These are phyloP conservation scores for Sarcodon aspratus DNA, from an alignment of 768 basidiomycete genomes.

Conservation along the genomic window DNA sequence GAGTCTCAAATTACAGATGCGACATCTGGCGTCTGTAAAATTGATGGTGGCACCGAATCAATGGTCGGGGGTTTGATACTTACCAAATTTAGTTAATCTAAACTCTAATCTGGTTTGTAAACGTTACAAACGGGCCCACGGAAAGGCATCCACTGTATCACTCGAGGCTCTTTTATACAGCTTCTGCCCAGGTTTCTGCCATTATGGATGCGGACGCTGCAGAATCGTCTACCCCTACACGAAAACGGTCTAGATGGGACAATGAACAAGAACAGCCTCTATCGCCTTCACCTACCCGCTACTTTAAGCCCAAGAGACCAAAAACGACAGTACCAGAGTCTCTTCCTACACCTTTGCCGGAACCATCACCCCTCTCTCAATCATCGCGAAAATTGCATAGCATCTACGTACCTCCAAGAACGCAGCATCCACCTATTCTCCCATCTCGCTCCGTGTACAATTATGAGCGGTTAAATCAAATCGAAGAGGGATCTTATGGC, in stretches of 20 bases:
- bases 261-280: conserved; percentile 30
- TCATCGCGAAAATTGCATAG: conserved; percentile 33
- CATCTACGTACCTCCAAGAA: conserved; percentile 64
- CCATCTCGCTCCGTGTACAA: conserved; percentile 90
- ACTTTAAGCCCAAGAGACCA: conserved; percentile 32
- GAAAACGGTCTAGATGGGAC: conserved; percentile 74
- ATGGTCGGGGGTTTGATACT: no score
- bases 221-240: conserved; percentile 42
- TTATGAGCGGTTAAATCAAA: conserved; percentile 92
- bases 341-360: conserved; percentile 9
- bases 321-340: conserved; percentile 14
- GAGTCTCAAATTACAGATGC: no score
- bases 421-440: conserved; percentile 63
- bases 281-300: conserved; percentile 41
- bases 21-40: no score
- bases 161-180: background rate
- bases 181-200: background rate
- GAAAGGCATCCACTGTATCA: background rate
- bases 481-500: conserved; percentile 97
- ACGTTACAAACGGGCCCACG: no score
- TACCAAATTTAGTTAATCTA: no score
- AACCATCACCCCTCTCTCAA: conserved; percentile 7
- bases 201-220: conserved; percentile 7
- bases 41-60: no score
- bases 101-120: no score